These are phyloP conservation scores for Streptanthus diversifolius DNA, from an alignment of 345 rosid species.

Conservation along the genomic window DNA sequence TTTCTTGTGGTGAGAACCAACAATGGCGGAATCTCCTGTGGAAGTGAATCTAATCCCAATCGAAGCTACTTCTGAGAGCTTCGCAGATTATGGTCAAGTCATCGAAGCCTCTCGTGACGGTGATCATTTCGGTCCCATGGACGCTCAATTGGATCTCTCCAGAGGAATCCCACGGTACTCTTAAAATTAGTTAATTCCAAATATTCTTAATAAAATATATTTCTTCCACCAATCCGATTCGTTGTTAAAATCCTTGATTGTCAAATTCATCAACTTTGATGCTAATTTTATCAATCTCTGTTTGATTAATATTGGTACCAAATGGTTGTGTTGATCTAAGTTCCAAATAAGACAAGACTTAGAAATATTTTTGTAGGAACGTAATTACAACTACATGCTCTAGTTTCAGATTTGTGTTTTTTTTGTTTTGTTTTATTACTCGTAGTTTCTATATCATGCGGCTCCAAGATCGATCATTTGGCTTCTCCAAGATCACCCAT, in stretches of 20 bases:
- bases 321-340: not conserved
- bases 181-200: not conserved
- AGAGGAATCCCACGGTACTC: conserved; percentile 65
- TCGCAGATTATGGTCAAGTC: conserved; percentile 68
- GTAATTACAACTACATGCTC: not conserved
- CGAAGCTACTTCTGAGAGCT: conserved; percentile 71
- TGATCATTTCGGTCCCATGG: conserved; percentile 60
- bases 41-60: conserved; percentile 47
- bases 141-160: conserved; percentile 71
- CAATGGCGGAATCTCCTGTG: conserved; percentile 26
- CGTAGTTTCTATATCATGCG: conserved; percentile 60
- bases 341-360: not conserved
- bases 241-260: not conserved
- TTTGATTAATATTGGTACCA: not conserved
- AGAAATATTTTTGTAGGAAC: not conserved
- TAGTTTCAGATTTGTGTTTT: not conserved
- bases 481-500: conserved; percentile 58
- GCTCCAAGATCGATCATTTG: conserved; percentile 40
- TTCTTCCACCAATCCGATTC: not conserved
- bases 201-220: not conserved
- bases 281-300: not conserved
- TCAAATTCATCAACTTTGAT: not conserved
- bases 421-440: not conserved
- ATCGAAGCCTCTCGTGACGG: conserved; percentile 57
- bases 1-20: not conserved